A percentile compares a stretch with the other conserved stretches of the same genome.
Conservation (phyloP, 768 basidiomycete genomes). For the Pisolithus sp. region DNA sequence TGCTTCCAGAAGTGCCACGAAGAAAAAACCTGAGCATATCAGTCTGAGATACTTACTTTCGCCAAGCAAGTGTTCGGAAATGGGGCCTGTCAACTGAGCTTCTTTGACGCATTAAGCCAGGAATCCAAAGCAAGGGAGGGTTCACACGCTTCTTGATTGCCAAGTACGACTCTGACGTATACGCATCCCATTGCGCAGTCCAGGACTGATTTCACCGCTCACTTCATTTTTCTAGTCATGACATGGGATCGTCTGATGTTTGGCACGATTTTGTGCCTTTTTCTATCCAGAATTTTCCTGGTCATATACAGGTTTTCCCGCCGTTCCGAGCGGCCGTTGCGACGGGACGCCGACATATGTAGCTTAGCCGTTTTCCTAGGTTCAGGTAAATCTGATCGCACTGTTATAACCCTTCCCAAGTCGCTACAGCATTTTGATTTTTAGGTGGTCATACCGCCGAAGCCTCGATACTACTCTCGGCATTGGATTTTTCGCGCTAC, state of each 20-base stretch:
- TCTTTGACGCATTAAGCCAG: too few species aligned
- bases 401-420: background rate
- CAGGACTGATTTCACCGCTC: too few species aligned
- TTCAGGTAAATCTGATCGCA: conserved; percentile 55
- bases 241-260: background rate
- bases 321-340: conserved; percentile 12
- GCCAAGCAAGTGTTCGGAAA: too few species aligned
- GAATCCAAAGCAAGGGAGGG: too few species aligned
- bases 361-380: conserved; percentile 83
- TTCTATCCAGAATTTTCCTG: conserved; percentile 15
- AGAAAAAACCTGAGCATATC: too few species aligned
- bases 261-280: conserved; percentile 5
- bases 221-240: background rate
- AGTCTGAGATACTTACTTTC: too few species aligned
- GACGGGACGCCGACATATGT: conserved; percentile 26
- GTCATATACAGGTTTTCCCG: conserved; percentile 12
- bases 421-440: conserved; percentile 9
- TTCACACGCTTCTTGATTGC: too few species aligned
- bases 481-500: conserved; percentile 72
- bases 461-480: conserved; percentile 63
- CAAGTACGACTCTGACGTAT: too few species aligned
- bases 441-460: conserved; percentile 94
- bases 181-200: too few species aligned
- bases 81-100: too few species aligned
- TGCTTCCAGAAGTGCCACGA: too few species aligned